These are phyloP conservation scores for Allium cepa DNA, from an alignment of 106 monocot genomes.

Conservation along the genomic window DNA sequence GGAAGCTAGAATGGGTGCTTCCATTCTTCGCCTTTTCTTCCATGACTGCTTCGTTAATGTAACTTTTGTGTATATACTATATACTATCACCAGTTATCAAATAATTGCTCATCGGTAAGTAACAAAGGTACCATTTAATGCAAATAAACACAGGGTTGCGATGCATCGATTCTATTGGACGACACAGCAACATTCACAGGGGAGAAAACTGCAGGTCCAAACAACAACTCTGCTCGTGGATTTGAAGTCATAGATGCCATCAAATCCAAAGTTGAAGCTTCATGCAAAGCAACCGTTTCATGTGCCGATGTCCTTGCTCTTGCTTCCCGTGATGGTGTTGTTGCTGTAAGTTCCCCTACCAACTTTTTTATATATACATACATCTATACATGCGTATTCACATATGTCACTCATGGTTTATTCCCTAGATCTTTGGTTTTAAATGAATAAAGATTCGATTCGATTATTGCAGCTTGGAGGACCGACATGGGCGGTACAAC, in stretches of 20 bases:
- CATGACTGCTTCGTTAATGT: conserved; percentile 42
- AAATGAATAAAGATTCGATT: background rate
- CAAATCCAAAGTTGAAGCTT: background rate
- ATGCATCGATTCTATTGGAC: conserved; percentile 11
- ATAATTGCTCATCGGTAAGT: background rate
- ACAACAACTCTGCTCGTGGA: conserved; percentile 1
- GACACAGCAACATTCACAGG: conserved; percentile 5
- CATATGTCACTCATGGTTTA: background rate
- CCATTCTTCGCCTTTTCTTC: conserved; percentile 48
- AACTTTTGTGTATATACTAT: background rate
- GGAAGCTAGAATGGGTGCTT: conserved; percentile 39
- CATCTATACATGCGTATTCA: background rate
- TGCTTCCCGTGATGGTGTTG: background rate
- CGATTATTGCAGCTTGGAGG: conserved; percentile 17
- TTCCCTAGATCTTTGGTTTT: background rate
- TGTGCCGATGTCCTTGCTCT: conserved; percentile 12
- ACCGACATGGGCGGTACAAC: conserved; percentile 20
- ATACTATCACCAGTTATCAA: background rate
- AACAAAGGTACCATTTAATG: background rate
- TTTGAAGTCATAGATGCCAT: conserved; percentile 10
- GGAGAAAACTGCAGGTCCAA: conserved; percentile 6
- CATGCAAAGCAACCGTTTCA: background rate
- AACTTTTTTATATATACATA: background rate
- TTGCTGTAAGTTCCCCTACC: background rate
- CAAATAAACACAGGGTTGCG: conserved; percentile 4